Evolutionary conservation across 371 early-diverging fungal genomes (phyloP), one percentile per base, ranked within the genome.

Genomic region (Caulochytrium protostelioides): DNA sequence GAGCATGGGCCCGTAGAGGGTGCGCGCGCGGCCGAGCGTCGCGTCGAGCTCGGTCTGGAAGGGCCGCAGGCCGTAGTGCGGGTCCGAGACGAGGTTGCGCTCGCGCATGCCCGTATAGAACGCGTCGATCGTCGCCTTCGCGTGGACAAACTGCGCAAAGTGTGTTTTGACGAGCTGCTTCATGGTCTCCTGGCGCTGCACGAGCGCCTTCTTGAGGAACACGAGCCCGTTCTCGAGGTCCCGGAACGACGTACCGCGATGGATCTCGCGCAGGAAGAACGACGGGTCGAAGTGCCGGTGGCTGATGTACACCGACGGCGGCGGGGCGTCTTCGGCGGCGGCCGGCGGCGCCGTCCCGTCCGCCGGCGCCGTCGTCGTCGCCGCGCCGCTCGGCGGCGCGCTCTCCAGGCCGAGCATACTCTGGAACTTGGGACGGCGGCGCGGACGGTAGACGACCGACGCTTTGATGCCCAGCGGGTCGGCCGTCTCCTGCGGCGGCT

Each of bases 141-240:
- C 92, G 31, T 69, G 76, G 8, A 94, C 90, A 50, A 94, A 94
- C 27, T 85, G 76, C 44, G 87, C 85, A 63, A 94, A 94, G 44
- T 91, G 80, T 39, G 74, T 74, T 51, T 87, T 82, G 20, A 94
- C 95, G 12, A 90, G 52, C 19, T 66, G 67, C 41, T 80, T 83
- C 20, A 86, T 62, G 0, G 79, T 74, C 38, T 84, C 86, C 1
- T 75, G 67, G n/a, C 82, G 59, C 47, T 83, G 74, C 22, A 77
- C 74, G 12, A 86, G 76, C 1, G 76, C 65, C 33, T 47, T 50
- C 30, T 75, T 59, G 22, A 92, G 57, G 2, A 61, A 49, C 22
- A 76, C 59, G 15, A 74, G 69, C 0, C 90, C 94, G 10, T 46
- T 41, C 27, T 74, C 66, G 15, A 92, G 48, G 14, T 87, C 84